These are phyloP conservation scores for Tanacetum coccineum DNA, from an alignment of 129 eudicot genomes.

Conservation along the genomic window DNA sequence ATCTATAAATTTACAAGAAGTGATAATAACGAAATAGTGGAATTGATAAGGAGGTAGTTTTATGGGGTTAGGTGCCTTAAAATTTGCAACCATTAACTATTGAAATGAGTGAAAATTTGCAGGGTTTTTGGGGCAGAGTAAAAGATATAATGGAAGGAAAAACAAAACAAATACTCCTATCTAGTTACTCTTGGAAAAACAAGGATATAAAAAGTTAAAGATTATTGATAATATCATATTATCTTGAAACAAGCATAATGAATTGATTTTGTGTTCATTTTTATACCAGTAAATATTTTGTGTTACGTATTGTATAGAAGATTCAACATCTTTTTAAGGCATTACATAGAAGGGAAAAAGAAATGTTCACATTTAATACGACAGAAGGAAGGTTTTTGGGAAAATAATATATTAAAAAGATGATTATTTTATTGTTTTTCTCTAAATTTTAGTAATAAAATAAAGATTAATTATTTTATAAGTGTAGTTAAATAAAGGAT, in stretches of 20 bases:
- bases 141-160: conserved; percentile 22
- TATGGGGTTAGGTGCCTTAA: conserved; percentile 32
- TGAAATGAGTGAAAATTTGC: conserved; percentile 44
- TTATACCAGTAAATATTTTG: too few relatives aligned
- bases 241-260: background rate
- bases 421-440: too few relatives aligned
- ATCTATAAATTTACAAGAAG: background rate
- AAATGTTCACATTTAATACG: too few relatives aligned
- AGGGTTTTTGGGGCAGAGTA: conserved; percentile 44
- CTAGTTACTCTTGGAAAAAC: background rate
- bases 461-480: background rate
- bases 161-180: background rate
- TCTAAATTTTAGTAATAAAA: background rate
- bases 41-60: conserved; percentile 12
- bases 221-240: background rate
- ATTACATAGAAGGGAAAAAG: too few relatives aligned
- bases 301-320: too few relatives aligned
- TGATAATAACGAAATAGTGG: conserved; percentile 7
- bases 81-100: conserved; percentile 46
- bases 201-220: background rate
- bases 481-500: background rate
- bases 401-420: too few relatives aligned
- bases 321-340: too few relatives aligned
- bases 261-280: too few relatives aligned
- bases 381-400: too few relatives aligned